phyloP scores from a whole-genome alignment of 1,284 basidiomycete species.

The Moniliella sp. region DNA sequence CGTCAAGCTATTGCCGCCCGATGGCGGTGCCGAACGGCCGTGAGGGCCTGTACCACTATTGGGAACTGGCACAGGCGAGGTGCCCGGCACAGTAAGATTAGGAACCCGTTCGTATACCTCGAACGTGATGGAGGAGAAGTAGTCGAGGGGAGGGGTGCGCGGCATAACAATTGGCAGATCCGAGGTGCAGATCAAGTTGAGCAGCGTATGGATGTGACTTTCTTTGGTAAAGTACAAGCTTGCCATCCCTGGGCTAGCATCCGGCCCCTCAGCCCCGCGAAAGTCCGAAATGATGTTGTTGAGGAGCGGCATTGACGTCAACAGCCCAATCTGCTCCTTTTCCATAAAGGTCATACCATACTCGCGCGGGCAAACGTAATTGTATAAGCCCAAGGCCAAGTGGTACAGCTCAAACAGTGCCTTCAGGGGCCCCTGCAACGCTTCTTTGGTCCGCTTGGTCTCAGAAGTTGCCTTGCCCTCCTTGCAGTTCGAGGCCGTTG shows the following conservation, averaged over 20 bases:
- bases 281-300: conserved; percentile 79
- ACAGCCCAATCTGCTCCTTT: conserved; percentile 78
- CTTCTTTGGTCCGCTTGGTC: no score
- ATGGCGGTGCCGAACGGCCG: no score
- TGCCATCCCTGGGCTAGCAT: conserved; percentile 63
- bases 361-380: conserved; percentile 64
- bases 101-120: conserved; percentile 60
- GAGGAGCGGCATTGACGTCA: conserved; percentile 78
- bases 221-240: conserved; percentile 96
- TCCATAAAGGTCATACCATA: conserved; percentile 54
- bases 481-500: no score
- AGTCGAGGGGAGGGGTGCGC: conserved; percentile 81
- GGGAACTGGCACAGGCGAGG: no score
- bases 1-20: no score
- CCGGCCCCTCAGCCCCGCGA: conserved; percentile 64
- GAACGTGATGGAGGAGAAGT: conserved; percentile 79
- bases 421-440: no score
- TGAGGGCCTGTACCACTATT: no score
- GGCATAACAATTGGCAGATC: conserved; percentile 75
- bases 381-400: conserved; percentile 10
- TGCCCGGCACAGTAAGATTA: no score
- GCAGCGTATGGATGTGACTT: conserved; percentile 63
- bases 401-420: conserved; percentile 50
- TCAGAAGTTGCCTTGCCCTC: no score
- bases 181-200: conserved; percentile 76